Base-by-base conservation (phyloP, 2,329 filamentous ascomycete species). In the Fusarium sp. region DNA sequence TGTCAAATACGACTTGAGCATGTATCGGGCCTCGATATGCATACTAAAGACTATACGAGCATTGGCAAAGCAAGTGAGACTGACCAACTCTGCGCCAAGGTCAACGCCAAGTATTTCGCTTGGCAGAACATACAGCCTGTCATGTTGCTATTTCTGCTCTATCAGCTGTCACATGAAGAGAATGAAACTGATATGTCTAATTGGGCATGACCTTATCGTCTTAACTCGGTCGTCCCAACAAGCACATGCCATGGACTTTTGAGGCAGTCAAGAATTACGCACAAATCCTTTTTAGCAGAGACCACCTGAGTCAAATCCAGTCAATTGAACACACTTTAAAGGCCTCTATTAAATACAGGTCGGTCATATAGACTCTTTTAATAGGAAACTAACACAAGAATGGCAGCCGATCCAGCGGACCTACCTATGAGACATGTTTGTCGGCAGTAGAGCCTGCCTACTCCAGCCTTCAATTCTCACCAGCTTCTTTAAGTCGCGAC, bases 31-130 rank as follows among this genome's bases (percentile, higher is more conserved):
- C 32, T 30, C 8, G 14, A 42, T 11, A 24, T 63, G 27, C 10
- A 24, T 6, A 48, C 8, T 25, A 12, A 29, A 7, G 8, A 48
- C 5, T 29, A 45, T 29, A 32, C 22, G 45, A 32, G 29, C n/a
- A 57, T 63, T 34, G 22, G 29, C 30, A 13, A 57, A 20, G 44
- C 34, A 14, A 41, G 25, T 30, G 10, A 61, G 54, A 58, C 34
- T 25, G 18, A 16, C 30, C 25, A 20, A 24, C 8, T 29, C 40
- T 40, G 41, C 37, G 45, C 40, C 44, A 18, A 57, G 37, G 44
- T 34, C 9, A 6, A 18, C 5, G 7, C 14, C 41, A 37, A 22
- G 55, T 11, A 30, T 16, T 34, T 45, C 22, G 5, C 56, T 37
- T 37, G 49, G 37, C 22, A 13, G 9, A 44, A n/a, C 14, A n/a